Conservation (phyloP, 768 basidiomycete genomes). For the Serendipita sp. region DNA sequence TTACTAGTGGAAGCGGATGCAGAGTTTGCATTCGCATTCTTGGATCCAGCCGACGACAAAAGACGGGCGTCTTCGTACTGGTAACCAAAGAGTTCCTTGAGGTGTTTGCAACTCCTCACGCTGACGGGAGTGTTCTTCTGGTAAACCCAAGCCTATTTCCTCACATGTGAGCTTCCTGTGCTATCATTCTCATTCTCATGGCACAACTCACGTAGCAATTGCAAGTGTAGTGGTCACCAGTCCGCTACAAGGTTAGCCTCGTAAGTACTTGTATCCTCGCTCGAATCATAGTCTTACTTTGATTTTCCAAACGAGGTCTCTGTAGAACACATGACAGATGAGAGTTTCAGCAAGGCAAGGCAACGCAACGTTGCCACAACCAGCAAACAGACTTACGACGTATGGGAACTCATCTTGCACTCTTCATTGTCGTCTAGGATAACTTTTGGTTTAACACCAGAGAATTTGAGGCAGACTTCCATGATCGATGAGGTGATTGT, state of each 20-base stretch:
- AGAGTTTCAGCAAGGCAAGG: neutral
- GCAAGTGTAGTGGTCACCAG: constrained; percentile 31
- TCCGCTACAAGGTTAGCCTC: constrained; percentile 14
- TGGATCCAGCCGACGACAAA: constrained; percentile 13
- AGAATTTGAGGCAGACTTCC: constrained; percentile 29
- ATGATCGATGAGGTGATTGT: neutral
- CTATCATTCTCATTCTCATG: no score
- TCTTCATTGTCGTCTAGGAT: constrained; percentile 33
- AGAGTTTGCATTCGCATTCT: neutral
- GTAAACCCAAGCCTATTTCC: constrained; percentile 11
- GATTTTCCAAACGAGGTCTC: constrained; percentile 20
- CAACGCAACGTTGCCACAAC: neutral
- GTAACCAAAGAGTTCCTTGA: constrained; percentile 25
- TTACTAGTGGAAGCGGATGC: neutral
- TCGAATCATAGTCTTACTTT: constrained; percentile 14
- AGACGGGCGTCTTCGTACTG: constrained; percentile 29
- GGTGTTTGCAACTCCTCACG: neutral
- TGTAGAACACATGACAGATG: constrained; percentile 10
- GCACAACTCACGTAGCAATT: constrained; percentile 10
- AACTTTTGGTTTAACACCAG: constrained; percentile 36
- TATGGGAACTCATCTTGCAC: constrained; percentile 28
- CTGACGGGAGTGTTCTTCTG: constrained; percentile 22
- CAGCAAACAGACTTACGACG: constrained; percentile 12
- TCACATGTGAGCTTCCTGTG: neutral
- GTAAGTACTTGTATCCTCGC: neutral